Conservation (phyloP, 1,284 basidiomycete species). For the Ustilago loliicola region DNA sequence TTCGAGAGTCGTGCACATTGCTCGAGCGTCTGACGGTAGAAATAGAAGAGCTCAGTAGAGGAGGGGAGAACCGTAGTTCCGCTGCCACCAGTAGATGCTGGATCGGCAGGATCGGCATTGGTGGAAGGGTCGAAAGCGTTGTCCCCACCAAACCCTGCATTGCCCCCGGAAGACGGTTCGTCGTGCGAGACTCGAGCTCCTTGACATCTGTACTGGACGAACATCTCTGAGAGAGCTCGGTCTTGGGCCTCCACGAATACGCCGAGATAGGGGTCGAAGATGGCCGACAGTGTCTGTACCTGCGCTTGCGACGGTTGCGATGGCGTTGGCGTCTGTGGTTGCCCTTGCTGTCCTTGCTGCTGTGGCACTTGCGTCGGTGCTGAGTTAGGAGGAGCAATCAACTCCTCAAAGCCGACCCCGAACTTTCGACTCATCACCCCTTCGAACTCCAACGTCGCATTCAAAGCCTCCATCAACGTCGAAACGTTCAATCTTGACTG, state of each 20-base stretch:
- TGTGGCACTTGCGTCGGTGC: slow-evolving; percentile 1
- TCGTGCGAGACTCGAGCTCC: slow-evolving; percentile 42
- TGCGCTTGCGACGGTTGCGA: slow-evolving; percentile 5
- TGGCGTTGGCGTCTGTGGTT: background rate
- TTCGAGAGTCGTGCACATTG: slow-evolving; percentile 81
- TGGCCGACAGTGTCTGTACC: slow-evolving; percentile 75
- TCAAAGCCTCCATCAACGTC: slow-evolving; percentile 63
- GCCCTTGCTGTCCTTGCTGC: slow-evolving; percentile 9
- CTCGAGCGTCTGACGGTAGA: slow-evolving; percentile 94
- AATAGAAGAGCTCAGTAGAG: slow-evolving; percentile 96
- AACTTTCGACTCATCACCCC: slow-evolving; percentile 56
- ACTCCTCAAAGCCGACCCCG: slow-evolving; percentile 47
- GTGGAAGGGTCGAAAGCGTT: slow-evolving; percentile 74
- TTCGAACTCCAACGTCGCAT: slow-evolving; percentile 68
- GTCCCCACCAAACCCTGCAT: slow-evolving; percentile 67
- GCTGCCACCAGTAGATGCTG: slow-evolving; percentile 73
- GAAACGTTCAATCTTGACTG: slow-evolving; percentile 61
- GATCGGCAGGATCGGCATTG: slow-evolving; percentile 73
- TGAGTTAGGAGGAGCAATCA: slow-evolving; percentile 28
- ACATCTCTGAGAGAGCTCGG: slow-evolving; percentile 73
- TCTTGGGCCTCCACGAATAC: slow-evolving; percentile 97
- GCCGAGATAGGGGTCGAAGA: slow-evolving; percentile 91
- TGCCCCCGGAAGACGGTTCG: slow-evolving; percentile 3
- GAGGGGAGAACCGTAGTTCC: slow-evolving; percentile 82
- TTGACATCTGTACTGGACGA: slow-evolving; percentile 46